These are phyloP conservation scores for Leishmania mexicana DNA, from an alignment of 208 protist species.

Conservation along the genomic window DNA sequence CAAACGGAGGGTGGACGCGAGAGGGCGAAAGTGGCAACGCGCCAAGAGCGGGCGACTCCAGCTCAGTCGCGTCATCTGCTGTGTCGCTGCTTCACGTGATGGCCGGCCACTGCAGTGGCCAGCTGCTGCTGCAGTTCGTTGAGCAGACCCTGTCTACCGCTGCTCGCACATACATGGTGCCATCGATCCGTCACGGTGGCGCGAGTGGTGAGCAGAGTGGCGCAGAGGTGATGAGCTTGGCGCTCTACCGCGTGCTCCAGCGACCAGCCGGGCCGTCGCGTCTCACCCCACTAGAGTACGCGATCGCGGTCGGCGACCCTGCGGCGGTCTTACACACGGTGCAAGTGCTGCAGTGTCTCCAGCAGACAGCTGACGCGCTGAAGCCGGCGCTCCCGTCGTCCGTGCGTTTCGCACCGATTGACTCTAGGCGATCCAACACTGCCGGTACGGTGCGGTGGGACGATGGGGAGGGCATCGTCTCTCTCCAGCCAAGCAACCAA, in stretches of 20 bases:
- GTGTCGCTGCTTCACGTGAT: conserved; percentile 43
- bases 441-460: neutral
- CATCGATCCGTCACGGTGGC: neutral
- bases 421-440: neutral
- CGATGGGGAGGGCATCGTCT: neutral
- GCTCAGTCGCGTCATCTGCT: neutral
- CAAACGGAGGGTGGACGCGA: neutral
- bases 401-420: neutral
- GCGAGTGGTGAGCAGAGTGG: conserved; percentile 11
- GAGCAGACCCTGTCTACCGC: conserved; percentile 34
- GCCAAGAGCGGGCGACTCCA: neutral
- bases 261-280: conserved; percentile 42
- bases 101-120: conserved; percentile 45
- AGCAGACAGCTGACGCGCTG: conserved; percentile 19
- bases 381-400: neutral
- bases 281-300: conserved; percentile 74
- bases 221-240: conserved; percentile 32
- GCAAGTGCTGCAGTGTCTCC: conserved; percentile 60
- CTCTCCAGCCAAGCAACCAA: neutral
- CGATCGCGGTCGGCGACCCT: conserved; percentile 61
- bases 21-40: neutral
- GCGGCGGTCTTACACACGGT: conserved; percentile 59
- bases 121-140: conserved; percentile 50
- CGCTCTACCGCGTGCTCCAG: conserved; percentile 48
- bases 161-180: conserved; percentile 10